Percentiles rank a stretch among this genome's conserved stretches.
These are phyloP conservation scores for Canavalia gladiata DNA, from an alignment of 306 rosid species.

Conservation along the genomic window DNA sequence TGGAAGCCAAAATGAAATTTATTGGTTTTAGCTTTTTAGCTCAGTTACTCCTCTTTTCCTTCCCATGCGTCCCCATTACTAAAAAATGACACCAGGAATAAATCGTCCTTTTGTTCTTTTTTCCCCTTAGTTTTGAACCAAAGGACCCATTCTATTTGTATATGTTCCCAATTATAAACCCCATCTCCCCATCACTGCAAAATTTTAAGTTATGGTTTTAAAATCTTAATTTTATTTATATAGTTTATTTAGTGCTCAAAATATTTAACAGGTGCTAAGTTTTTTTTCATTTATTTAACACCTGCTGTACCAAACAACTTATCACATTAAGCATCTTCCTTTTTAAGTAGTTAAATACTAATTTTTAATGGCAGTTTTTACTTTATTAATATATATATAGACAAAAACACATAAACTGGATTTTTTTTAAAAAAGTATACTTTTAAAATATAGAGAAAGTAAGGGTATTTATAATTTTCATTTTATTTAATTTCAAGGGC, in stretches of 20 bases:
- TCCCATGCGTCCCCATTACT: conserved; percentile 43
- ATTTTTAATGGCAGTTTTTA: neutral
- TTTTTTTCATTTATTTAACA: neutral
- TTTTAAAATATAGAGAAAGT: too few species aligned
- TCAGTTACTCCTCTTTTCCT: conserved; percentile 60
- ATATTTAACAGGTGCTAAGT: neutral
- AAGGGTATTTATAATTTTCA: too few species aligned
- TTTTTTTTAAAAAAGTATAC: too few species aligned
- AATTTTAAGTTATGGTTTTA: too few species aligned
- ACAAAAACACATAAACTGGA: too few species aligned
- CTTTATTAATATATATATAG: neutral
- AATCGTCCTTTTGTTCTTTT: conserved; percentile 1
- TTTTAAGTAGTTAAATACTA: neutral
- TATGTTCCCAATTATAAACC: neutral
- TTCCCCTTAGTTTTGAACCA: conserved; percentile 20
- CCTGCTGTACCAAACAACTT: neutral
- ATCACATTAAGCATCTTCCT: neutral
- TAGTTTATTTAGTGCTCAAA: neutral
- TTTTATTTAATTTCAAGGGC: too few species aligned
- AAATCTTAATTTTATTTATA: neutral
- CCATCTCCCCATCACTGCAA: neutral
- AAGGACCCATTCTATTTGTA: conserved; percentile 11
- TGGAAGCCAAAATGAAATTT: conserved; percentile 52
- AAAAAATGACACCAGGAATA: conserved; percentile 38
- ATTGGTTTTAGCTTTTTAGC: conserved; percentile 59